These are phyloP conservation scores for Dactylellina cionopaga DNA, from an alignment of 2,329 filamentous ascomycete species.

Conservation along the genomic window DNA sequence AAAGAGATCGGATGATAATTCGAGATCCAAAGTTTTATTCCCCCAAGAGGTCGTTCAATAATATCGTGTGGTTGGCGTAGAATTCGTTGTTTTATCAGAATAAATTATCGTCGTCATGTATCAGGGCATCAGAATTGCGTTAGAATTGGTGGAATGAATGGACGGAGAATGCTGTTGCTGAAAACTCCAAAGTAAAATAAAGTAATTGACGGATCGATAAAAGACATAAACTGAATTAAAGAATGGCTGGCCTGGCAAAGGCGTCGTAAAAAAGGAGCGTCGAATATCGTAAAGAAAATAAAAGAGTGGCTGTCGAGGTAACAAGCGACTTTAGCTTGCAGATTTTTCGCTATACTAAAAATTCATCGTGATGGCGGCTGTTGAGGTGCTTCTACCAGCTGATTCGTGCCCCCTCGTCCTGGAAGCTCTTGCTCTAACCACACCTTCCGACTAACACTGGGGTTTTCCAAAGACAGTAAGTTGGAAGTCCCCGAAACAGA, in stretches of 20 bases:
- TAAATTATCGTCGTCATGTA: slow-evolving; percentile 47
- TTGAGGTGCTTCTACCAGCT: slow-evolving; percentile 52
- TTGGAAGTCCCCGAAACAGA: slow-evolving; percentile 48
- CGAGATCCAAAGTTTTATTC: slow-evolving; percentile 43
- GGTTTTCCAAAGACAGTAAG: slow-evolving; percentile 49
- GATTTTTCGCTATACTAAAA: slow-evolving; percentile 50
- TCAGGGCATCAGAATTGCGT: slow-evolving; percentile 53
- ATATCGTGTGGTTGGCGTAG: slow-evolving; percentile 41
- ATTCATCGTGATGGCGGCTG: slow-evolving; percentile 53
- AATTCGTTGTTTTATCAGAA: slow-evolving; percentile 48
- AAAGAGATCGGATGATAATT: slow-evolving; percentile 15
- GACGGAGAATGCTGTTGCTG: slow-evolving; percentile 49
- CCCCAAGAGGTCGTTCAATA: slow-evolving; percentile 41
- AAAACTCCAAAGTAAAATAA: slow-evolving; percentile 44
- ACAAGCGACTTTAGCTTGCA: slow-evolving; percentile 43
- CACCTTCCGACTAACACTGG: slow-evolving; percentile 51
- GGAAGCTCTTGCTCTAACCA: slow-evolving; percentile 49
- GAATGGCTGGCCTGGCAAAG: slow-evolving; percentile 33
- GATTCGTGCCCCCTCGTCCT: slow-evolving; percentile 52
- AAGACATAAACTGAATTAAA: slow-evolving; percentile 35
- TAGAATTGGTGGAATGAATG: slow-evolving; percentile 52
- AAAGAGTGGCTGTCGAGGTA: slow-evolving; percentile 45
- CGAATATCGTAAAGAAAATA: slow-evolving; percentile 34
- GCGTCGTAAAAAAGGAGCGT: slow-evolving; percentile 36
- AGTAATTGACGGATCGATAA: slow-evolving; percentile 48